Percentiles rank a stretch among this genome's conserved stretches.
Conservation (phyloP, 345 rosid species). For the Dovyalis caffra region DNA sequence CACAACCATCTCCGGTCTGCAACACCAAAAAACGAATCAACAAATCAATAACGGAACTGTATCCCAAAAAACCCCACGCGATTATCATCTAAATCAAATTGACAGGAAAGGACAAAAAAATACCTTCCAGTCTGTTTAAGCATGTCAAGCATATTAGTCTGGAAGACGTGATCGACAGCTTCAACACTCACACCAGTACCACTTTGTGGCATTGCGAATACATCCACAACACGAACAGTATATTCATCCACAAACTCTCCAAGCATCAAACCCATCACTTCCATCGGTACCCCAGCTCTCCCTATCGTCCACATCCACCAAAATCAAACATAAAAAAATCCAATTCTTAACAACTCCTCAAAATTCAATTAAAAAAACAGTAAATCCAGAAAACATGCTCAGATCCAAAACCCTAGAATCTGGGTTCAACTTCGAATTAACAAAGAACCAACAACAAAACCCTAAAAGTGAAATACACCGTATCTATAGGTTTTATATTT, state of each 20-base stretch:
- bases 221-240: conserved; percentile 96
- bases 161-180: conserved; percentile 98
- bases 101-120: background rate
- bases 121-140: conserved; percentile 99
- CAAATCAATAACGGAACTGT: background rate
- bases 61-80: background rate
- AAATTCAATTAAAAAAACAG: background rate
- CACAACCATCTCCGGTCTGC: conserved; percentile 98
- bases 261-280: conserved; percentile 99
- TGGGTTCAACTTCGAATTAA: background rate
- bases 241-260: conserved; percentile 99
- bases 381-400: background rate
- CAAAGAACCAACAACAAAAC: background rate
- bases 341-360: background rate
- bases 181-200: conserved; percentile 99
- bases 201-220: conserved; percentile 99
- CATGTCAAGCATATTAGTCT: conserved; percentile 99
- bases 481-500: background rate
- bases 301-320: conserved; percentile 41
- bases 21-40: conserved; percentile 15
- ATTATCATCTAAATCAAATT: background rate
- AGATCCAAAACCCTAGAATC: background rate
- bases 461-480: background rate
- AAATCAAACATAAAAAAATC: too few species aligned
- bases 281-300: conserved; percentile 99